These are phyloP conservation scores for Eucalyptus albens DNA, from an alignment of 345 rosid species.

Conservation along the genomic window DNA sequence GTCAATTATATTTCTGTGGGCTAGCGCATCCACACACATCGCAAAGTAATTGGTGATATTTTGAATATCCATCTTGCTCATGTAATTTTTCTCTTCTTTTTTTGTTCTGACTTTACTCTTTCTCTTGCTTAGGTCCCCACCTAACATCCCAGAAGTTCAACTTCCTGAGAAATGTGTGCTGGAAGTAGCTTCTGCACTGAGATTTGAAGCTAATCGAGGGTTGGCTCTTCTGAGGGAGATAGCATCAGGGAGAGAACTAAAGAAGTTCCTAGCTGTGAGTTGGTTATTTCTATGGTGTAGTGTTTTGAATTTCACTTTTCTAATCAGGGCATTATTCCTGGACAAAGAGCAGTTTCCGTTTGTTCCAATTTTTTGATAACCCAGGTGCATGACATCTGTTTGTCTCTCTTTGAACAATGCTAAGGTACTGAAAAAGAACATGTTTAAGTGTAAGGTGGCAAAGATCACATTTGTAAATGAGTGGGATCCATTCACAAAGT, in stretches of 20 bases:
- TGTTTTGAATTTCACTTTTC: neutral
- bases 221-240: conserved; percentile 31
- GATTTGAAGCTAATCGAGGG: conserved; percentile 32
- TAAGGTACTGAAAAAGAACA: neutral
- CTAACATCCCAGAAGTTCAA: conserved; percentile 35
- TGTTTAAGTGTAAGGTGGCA: neutral
- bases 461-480: neutral
- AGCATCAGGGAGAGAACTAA: conserved; percentile 56
- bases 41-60: conserved; percentile 16
- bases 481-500: neutral
- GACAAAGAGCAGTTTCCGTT: neutral
- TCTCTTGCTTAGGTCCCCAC: conserved; percentile 27
- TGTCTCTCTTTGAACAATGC: neutral
- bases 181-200: conserved; percentile 31
- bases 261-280: conserved; percentile 56
- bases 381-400: neutral
- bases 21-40: conserved; percentile 54
- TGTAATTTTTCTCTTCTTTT: neutral
- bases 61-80: neutral
- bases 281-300: neutral
- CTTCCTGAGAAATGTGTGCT: conserved; percentile 38
- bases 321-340: neutral
- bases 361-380: neutral
- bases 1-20: conserved; percentile 67
- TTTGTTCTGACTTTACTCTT: neutral